phyloP scores from a whole-genome alignment of 352 stramenopile species.

The Phytophthora nicotianae region DNA sequence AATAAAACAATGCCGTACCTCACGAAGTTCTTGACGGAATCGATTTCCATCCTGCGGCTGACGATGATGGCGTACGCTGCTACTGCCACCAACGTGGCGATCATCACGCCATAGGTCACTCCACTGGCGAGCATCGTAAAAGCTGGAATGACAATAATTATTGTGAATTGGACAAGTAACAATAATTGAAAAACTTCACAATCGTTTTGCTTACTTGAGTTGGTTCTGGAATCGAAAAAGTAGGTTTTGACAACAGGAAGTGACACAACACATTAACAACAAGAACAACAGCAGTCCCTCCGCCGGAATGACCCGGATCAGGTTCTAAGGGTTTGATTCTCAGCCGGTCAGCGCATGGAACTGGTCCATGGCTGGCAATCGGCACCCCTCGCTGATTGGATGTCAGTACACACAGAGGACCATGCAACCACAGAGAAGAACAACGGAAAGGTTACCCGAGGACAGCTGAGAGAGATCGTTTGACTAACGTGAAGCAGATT shows the following conservation, averaged over 20 bases:
- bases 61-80: constrained; percentile 69
- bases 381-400: constrained; percentile 69
- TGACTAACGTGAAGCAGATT: not conserved
- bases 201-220: too few relatives aligned
- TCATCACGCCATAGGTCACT: constrained; percentile 63
- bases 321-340: constrained; percentile 72
- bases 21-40: constrained; percentile 58
- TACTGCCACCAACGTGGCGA: constrained; percentile 64
- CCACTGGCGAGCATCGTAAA: constrained; percentile 50
- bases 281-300: constrained; percentile 56
- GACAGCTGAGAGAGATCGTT: not conserved
- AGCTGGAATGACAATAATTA: not conserved
- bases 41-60: constrained; percentile 59
- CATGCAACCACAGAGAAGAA: constrained; percentile 21
- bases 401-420: constrained; percentile 38
- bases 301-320: constrained; percentile 69
- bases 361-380: constrained; percentile 47
- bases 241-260: constrained; percentile 9
- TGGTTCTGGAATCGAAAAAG: not conserved
- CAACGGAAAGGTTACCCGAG: not conserved
- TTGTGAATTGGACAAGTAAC: not conserved
- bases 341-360: constrained; percentile 55
- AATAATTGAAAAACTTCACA: too few relatives aligned
- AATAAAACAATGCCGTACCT: constrained; percentile 42
- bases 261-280: constrained; percentile 50